Evolutionary conservation across 176 grass and related monocot species (phyloP), one percentile per base, ranked within the genome.

Genomic region (Triticum monococcum): DNA sequence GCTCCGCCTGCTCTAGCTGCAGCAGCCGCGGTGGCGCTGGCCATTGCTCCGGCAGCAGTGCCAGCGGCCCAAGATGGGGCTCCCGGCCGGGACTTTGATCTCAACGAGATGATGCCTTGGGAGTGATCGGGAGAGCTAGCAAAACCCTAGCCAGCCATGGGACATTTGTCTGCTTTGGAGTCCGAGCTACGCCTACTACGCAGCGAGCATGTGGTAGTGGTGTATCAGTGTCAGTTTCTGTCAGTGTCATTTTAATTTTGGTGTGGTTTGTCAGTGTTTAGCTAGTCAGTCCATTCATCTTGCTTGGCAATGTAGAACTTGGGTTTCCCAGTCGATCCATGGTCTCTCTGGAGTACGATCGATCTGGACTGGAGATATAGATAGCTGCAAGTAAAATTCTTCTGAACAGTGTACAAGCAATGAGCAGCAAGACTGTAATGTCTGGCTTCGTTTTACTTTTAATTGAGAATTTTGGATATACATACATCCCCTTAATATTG

Each of bases 51-150:
- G 0, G 65, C 33, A 52, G 63, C 33, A 52, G 63, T 45, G 20
- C 80, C n/a, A 9, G 12, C 4, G 5, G 16, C 6, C 3, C 72
- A 30, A 35, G 28, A 22, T 12, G 64, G 23, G 5, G 38, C 1
- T 12, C 22, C 3, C 28, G 28, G 28, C 10, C 25, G 17, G 77
- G 71, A 26, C 32, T 81, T 87, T 14, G 74, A 90, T 75, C 89
- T 90, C n/a, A 90, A 90, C 32, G 84, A 79, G 80, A 14, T 79
- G 79, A 4, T 79, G 79, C 72, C 89, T 12, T 31, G 54, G 43
- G 80, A 79, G 1, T 52, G 67, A 45, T 23, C 31, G 38, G 17
- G 84, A 72, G 72, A 50, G 72, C 43, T 52, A 2, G 24, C 3
- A 20, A 75, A 75, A 75, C 71, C 79, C 83, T 86, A 86, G 62